Evolutionary conservation across 2,329 filamentous ascomycete species (phyloP), one percentile per base, ranked within the genome.

Genomic region (Pestalotiopsis sp.): DNA sequence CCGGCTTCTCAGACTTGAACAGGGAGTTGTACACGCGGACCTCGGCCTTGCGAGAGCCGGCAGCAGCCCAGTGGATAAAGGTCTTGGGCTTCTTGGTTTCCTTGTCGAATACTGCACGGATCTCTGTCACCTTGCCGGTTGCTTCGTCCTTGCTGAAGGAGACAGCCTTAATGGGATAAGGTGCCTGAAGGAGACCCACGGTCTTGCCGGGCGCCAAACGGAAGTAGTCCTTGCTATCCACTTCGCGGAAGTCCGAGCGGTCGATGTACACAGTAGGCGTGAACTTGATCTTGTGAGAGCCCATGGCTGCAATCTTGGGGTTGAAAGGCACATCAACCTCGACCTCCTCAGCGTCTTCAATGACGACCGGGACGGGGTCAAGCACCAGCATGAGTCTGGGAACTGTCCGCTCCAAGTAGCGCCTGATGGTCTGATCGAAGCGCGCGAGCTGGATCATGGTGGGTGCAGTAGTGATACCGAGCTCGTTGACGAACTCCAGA

Each of bases 301-400:
- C 91, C 79, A 91, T 89, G 17, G 84, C 85, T 1, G 92, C 87
- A 72, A 95, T 90, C 81, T 97, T 97, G 27, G 93, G 91, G 20
- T 92, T 92, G 81, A 97, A 97, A 0, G 94, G 93, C 7, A 93
- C 83, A 2, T 88, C 87, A 3, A 95, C 79, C 69, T 93, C 88
- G 65, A 92, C 85, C 66, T 93, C 91, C 14, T 91, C 87, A 0
- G 92, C 85, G 74, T 95, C 92, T 72, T 96, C 92, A 69, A 98
- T 94, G 38, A 93, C 84, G 13, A 98, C 90, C 41, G 90, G 91
- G 60, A 98, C 84, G 0, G 95, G 95, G 72, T 98, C 94, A 23
- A 97, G 87, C 2, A 98, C 89, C 38, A 98, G 86, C 92, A 97
- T 96, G 13, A 98, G 86, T 31, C 95, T 91, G 2, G 95, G 95